phyloP scores from a whole-genome alignment of 140 eudicot genomes.

The Senecio squalidus region DNA sequence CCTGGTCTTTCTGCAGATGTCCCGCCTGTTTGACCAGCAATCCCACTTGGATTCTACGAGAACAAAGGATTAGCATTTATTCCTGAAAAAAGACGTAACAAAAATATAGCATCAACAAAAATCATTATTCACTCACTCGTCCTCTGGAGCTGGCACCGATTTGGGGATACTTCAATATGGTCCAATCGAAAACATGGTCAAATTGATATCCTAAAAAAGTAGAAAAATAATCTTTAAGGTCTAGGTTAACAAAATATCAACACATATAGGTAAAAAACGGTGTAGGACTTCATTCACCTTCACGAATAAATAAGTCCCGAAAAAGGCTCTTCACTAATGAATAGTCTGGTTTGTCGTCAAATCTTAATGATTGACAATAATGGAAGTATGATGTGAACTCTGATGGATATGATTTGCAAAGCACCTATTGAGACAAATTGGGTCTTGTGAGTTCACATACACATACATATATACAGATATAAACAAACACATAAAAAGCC shows the following conservation, averaged over 20 bases:
- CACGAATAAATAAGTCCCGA: constrained; percentile 87
- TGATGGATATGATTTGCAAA: constrained; percentile 92
- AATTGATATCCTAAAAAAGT: constrained; percentile 76
- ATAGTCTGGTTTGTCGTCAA: constrained; percentile 96
- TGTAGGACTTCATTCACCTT: constrained; percentile 45
- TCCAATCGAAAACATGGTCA: constrained; percentile 97
- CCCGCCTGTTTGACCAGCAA: constrained; percentile 54
- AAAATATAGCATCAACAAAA: not conserved
- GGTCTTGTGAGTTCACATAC: not conserved
- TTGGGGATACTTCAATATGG: constrained; percentile 95
- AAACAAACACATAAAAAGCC: too few species aligned
- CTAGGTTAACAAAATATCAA: constrained; percentile 11
- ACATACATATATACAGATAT: too few species aligned
- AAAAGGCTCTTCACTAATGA: constrained; percentile 89
- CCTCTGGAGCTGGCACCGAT: constrained; percentile 75
- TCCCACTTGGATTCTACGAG: constrained; percentile 53
- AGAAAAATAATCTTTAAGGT: not conserved
- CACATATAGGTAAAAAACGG: not conserved
- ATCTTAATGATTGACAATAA: constrained; percentile 80
- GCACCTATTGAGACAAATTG: constrained; percentile 39
- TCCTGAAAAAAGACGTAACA: constrained; percentile 6
- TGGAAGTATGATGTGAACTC: constrained; percentile 91
- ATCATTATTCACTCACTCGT: constrained; percentile 43
- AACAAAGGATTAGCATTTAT: not conserved
- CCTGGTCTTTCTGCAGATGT: constrained; percentile 79